Conservation (phyloP, 805 yeast species). For the Kodamaea leandrae region DNA sequence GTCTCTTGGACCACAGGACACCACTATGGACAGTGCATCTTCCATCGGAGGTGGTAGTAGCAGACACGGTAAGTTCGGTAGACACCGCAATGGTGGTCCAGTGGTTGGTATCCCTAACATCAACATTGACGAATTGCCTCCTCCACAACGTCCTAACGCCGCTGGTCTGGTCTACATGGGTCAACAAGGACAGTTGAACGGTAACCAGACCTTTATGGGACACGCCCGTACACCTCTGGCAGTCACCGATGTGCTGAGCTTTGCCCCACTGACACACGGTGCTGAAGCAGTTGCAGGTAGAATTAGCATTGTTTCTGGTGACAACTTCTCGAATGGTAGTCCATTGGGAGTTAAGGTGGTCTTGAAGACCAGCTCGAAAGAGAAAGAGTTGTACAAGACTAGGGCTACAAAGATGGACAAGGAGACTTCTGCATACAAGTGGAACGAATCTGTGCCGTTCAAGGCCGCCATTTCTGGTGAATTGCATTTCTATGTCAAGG, state of each 20-base stretch:
- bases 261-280: conserved; percentile 31
- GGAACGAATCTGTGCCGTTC: conserved; percentile 68
- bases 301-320: conserved; percentile 48
- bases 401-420: conserved; percentile 49
- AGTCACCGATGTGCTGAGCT: conserved; percentile 33
- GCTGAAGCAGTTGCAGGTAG: conserved; percentile 51
- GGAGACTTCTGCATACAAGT: conserved; percentile 43
- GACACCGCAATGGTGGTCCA: conserved; percentile 5
- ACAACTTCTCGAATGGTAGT: conserved; percentile 35
- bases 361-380: conserved; percentile 44
- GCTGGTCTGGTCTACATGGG: conserved; percentile 15
- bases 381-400: conserved; percentile 64
- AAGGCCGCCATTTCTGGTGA: conserved; percentile 61
- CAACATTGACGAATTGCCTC: conserved; percentile 31
- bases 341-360: conserved; percentile 52
- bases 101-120: conserved; percentile 31
- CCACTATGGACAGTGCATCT: conserved; percentile 1
- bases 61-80: conserved; percentile 11
- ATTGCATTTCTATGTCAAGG: conserved; percentile 57
- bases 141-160: conserved; percentile 36
- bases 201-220: conserved; percentile 11
- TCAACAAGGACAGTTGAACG: conserved; percentile 1
- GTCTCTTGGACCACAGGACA: conserved; percentile 5
- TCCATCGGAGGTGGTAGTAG: conserved; percentile 3
- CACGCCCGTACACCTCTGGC: conserved; percentile 22